Conservation (phyloP, 208 protist species). For the Acanthamoeba lenticulata region DNA sequence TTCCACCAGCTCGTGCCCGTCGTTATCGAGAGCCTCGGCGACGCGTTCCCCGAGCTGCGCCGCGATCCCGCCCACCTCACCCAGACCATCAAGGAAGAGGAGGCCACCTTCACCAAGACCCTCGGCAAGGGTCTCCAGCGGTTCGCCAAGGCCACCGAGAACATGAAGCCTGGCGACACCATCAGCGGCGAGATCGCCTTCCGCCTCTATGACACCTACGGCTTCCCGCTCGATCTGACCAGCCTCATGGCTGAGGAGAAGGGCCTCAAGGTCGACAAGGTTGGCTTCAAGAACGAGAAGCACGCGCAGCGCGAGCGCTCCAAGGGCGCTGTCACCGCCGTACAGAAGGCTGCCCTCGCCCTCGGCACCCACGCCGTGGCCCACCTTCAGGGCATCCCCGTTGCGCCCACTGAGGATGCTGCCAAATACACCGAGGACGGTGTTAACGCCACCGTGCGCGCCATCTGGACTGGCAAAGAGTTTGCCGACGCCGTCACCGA, state of each 20-base stretch:
- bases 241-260: constrained; percentile 97
- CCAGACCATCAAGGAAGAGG: constrained; percentile 94
- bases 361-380: constrained; percentile 83
- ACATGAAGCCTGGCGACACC: constrained; percentile 73
- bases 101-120: constrained; percentile 95
- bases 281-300: constrained; percentile 73
- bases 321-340: neutral
- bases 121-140: constrained; percentile 91
- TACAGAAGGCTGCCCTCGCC: constrained; percentile 67
- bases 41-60: constrained; percentile 56
- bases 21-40: constrained; percentile 12
- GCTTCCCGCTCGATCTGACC: constrained; percentile 98
- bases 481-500: constrained; percentile 82
- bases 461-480: constrained; percentile 89
- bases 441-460: constrained; percentile 74
- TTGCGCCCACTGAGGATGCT: constrained; percentile 93
- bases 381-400: constrained; percentile 86
- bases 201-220: constrained; percentile 96
- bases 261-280: constrained; percentile 85
- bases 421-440: constrained; percentile 91
- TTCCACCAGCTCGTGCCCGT: constrained; percentile 48
- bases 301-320: constrained; percentile 51
- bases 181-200: constrained; percentile 93
- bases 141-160: constrained; percentile 77
- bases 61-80: constrained; percentile 48